Base-by-base conservation (phyloP, 139 green algal genomes). In the Trebouxia sp. region DNA sequence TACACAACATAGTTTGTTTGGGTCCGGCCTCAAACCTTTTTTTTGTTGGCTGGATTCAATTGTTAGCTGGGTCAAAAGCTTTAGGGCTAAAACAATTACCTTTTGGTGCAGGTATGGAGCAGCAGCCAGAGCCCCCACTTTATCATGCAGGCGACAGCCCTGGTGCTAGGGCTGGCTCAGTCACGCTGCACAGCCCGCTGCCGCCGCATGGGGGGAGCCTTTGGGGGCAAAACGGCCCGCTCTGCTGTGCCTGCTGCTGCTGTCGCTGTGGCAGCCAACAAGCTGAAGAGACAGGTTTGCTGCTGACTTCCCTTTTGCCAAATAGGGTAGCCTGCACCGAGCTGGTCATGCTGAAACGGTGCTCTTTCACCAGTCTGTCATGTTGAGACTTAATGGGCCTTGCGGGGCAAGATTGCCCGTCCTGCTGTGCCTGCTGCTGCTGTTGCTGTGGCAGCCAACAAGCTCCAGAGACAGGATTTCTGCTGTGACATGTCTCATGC, bases 181-280 rank as follows among this genome's bases (percentile, higher is more conserved):
- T 45, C 14, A 32, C 37, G 62, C 7, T 72, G 62, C 32, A 72
- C 62, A 14, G 39, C 77, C 69, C 42, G 81, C 50, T 79, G 83
- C 58, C 87, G 87, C 24, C 85, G 91, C 1, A 75, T 92, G 47
- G 92, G 92, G 11, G 92, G 92, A 28, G 89, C 47, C 6, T 96
- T 93, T 83, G 90, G 90, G 26, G 92, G 92, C 62, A 96, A 95
- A 85, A 83, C 83, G 14, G 82, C 85, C 1, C 67, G 87, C 26
- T 75, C 50, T 30, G 43, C 75, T 0, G 82, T 84, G 6, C 47
- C 85, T 8, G 89, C 89, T 0, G 79, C 66, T 8, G 89, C 87
- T 6, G 88, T 85, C 20, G 90, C 89, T 11, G 72, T 92, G 42
- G 87, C 85, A 0, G 84, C 88, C 15, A 10, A 83, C 67, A 84